Percentiles rank a stretch among this genome's conserved stretches.
These are phyloP conservation scores for Amaranthus tricolor DNA, from an alignment of 179 eudicot species.

Conservation along the genomic window DNA sequence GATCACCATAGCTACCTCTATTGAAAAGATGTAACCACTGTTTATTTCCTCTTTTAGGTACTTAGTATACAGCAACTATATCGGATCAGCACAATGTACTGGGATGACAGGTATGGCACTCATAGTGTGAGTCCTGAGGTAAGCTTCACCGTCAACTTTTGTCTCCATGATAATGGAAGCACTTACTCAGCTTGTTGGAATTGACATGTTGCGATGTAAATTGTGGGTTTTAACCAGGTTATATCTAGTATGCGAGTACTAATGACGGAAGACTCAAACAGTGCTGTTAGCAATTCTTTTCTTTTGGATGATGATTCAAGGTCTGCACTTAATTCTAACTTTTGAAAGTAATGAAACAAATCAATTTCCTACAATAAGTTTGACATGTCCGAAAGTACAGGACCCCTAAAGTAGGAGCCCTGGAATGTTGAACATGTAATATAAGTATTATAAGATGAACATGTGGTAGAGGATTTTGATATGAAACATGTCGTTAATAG, in stretches of 20 bases:
- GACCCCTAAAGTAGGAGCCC: background rate
- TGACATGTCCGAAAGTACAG: background rate
- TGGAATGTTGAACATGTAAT: background rate
- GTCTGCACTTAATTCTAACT: constrained; percentile 29
- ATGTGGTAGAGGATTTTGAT: background rate
- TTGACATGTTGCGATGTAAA: background rate
- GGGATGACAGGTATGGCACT: constrained; percentile 98
- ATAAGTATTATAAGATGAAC: too few species aligned
- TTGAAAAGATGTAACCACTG: constrained; percentile 18
- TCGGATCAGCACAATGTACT: constrained; percentile 94
- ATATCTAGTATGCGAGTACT: constrained; percentile 83
- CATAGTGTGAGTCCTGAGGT: constrained; percentile 88
- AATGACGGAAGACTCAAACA: constrained; percentile 81
- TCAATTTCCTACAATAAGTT: background rate
- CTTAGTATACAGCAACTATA: constrained; percentile 92
- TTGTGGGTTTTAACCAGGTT: constrained; percentile 44
- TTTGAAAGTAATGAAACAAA: background rate
- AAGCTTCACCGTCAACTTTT: constrained; percentile 28
- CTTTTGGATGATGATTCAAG: constrained; percentile 87
- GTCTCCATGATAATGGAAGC: background rate
- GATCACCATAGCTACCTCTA: background rate
- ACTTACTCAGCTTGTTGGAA: background rate
- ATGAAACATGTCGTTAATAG: background rate
- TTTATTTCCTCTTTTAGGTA: constrained; percentile 41
- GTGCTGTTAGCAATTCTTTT: constrained; percentile 77